Evolutionary conservation across 768 basidiomycete species (phyloP).

Genomic region (Antrodiella citrinella): DNA sequence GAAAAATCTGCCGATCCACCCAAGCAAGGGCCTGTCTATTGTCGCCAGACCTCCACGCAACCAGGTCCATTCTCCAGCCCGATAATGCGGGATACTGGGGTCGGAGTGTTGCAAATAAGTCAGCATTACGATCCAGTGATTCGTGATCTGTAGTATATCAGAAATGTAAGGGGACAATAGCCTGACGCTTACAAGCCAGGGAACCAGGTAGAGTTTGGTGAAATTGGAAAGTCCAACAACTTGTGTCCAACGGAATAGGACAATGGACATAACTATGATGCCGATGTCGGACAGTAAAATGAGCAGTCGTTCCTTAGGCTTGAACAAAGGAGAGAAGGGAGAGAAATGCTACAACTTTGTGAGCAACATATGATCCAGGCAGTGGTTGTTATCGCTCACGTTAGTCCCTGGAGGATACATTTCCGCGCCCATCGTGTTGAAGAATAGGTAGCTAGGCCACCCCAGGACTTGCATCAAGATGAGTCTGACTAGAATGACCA

Average conservation of each 20-base stretch:
- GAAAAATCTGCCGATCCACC: conserved; percentile 23
- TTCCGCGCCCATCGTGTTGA: conserved; percentile 28
- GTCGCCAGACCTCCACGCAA: conserved; percentile 21
- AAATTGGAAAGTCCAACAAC: conserved; percentile 32
- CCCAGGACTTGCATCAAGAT: conserved; percentile 45
- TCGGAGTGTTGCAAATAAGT: conserved; percentile 24
- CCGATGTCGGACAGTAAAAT: conserved; percentile 46
- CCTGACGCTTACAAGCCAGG: conserved; percentile 30
- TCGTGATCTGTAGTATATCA: conserved; percentile 14
- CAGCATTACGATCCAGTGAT: conserved; percentile 24
- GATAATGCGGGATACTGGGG: conserved; percentile 24
- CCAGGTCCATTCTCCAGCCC: conserved; percentile 20
- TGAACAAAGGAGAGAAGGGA: conserved; percentile 44
- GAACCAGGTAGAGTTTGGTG: conserved; percentile 39
- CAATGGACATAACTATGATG: conserved; percentile 30
- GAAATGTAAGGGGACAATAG: neutral
- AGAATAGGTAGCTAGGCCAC: conserved; percentile 40
- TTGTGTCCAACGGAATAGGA: conserved; percentile 24
- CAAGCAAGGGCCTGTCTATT: conserved; percentile 22
- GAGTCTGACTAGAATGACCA: conserved; percentile 41
- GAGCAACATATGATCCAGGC: neutral
- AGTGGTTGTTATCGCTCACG: conserved; percentile 14
- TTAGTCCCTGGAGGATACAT: conserved; percentile 41
- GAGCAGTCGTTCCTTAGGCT: conserved; percentile 36
- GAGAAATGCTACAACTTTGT: conserved; percentile 22